Percentiles rank a stretch among this genome's conserved stretches.
These are phyloP conservation scores for Camelina laxa DNA, from an alignment of 345 rosid genomes.

Conservation along the genomic window DNA sequence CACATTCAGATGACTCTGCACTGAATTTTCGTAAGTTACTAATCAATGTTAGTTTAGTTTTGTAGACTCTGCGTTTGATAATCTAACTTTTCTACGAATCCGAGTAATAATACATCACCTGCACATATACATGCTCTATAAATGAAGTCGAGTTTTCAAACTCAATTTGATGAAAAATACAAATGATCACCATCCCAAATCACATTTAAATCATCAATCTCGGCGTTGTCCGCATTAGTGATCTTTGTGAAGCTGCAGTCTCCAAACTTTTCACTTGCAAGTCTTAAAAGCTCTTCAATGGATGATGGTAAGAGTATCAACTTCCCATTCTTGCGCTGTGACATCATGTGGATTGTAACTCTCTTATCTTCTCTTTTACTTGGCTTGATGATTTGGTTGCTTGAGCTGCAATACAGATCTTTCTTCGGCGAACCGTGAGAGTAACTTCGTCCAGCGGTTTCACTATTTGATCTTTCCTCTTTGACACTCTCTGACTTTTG, in stretches of 20 bases:
- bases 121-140: conserved; percentile 41
- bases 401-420: conserved; percentile 44
- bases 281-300: conserved; percentile 71
- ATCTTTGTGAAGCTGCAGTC: conserved; percentile 60
- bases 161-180: conserved; percentile 59
- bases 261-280: conserved; percentile 87
- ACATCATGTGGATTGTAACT: conserved; percentile 76
- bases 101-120: conserved; percentile 35
- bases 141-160: conserved; percentile 36
- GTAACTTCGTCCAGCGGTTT: conserved; percentile 39
- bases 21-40: too few species aligned
- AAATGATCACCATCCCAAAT: conserved; percentile 95
- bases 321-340: conserved; percentile 51
- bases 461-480: conserved; percentile 24
- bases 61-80: background rate
- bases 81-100: background rate
- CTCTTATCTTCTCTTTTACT: conserved; percentile 55
- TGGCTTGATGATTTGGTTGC: conserved; percentile 32
- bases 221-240: conserved; percentile 68
- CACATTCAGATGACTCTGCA: too few species aligned
- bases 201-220: conserved; percentile 75
- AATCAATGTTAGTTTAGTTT: background rate
- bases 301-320: conserved; percentile 81
- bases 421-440: conserved; percentile 6
- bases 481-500: conserved; percentile 58